Conservation (phyloP, 2,329 filamentous ascomycete species). For the Aspergillus sp. region DNA sequence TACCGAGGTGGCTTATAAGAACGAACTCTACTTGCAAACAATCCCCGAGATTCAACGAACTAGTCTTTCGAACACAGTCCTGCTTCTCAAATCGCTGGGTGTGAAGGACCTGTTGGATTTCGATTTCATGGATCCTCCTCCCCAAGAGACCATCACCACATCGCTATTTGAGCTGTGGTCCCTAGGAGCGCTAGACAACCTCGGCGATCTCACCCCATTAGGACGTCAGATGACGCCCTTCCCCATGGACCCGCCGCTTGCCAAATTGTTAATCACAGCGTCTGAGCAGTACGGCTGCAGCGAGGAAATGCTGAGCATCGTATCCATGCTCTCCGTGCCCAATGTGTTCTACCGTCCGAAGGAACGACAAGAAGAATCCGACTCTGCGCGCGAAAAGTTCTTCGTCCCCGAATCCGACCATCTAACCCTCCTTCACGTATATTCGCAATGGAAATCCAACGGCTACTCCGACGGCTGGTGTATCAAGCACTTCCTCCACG, state of each 20-base stretch:
- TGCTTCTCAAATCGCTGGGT: constrained; percentile 89
- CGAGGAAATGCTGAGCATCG: constrained; percentile 97
- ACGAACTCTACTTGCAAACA: constrained; percentile 93
- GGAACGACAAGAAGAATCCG: constrained; percentile 93
- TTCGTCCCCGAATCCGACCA: constrained; percentile 98
- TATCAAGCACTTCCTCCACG: constrained; percentile 85
- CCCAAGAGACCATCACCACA: constrained; percentile 95
- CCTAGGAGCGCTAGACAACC: constrained; percentile 86
- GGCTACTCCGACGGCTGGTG: constrained; percentile 91
- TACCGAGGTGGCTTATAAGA: constrained; percentile 91
- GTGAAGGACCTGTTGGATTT: constrained; percentile 95
- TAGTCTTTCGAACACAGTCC: constrained; percentile 90
- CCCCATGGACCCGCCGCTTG: constrained; percentile 94
- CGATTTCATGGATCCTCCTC: constrained; percentile 98
- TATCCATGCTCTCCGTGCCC: constrained; percentile 95
- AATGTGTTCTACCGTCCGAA: constrained; percentile 97
- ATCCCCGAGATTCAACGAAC: constrained; percentile 98
- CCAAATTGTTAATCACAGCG: constrained; percentile 91
- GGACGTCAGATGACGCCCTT: constrained; percentile 95
- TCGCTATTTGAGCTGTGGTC: constrained; percentile 98
- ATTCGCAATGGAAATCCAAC: constrained; percentile 91
- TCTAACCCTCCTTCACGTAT: constrained; percentile 91
- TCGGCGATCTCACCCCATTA: constrained; percentile 84
- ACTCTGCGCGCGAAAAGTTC: constrained; percentile 94
- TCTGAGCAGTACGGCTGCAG: constrained; percentile 87